Base-by-base conservation (phyloP, 2,329 filamentous ascomycete species). In the Talaromyces albobiverticillius region DNA sequence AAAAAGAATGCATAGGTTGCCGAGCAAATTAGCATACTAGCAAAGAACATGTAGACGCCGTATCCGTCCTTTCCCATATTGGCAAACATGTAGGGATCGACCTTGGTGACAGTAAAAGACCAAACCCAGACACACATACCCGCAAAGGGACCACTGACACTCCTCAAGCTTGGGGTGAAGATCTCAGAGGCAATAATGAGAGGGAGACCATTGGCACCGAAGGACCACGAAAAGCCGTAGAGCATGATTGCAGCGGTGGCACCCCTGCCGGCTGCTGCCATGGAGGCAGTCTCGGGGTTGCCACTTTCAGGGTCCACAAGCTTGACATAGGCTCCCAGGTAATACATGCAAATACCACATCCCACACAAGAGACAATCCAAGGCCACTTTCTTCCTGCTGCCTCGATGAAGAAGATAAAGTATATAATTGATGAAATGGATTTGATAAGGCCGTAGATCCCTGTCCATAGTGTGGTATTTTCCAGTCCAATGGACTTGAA, bases 161-260 rank as follows among this genome's bases (percentile, higher is more conserved):
- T 69, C 5, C 72, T 64, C 16, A 75, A 60, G 1, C 67, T 67
- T 3, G 65, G 64, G 0, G 73, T 72, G 59, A 76, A 75, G 22
- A 75, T 76, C 58, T 76, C 73, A 2, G 72, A 66, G 1, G 69
- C 71, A n/a, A 75, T 70, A 56, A 76, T 75, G 71, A 72, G 75
- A 0, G 71, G 72, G 0, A 75, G 57, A 2, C 72, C 72, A 45
- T 75, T 75, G 1, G 68, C 65, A 36, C 71, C 70, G 38, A 73
- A 70, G 8, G 65, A 69, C 71, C 70, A 75, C 58, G 59, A 61
- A 2, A 61, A 42, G n/a, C 52, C 60, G 46, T 59, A 63, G 11
- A 63, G 61, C 61, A 63, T 63, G n/a, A 63, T 62, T 42, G 57
- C 53, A 2, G 56, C 61, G 4, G 59, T 60, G 3, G 60, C 60